Evolutionary conservation across 805 yeast genomes (phyloP), one percentile per base, ranked within the genome.

Genomic region (Phaffomyces thermotolerans): DNA sequence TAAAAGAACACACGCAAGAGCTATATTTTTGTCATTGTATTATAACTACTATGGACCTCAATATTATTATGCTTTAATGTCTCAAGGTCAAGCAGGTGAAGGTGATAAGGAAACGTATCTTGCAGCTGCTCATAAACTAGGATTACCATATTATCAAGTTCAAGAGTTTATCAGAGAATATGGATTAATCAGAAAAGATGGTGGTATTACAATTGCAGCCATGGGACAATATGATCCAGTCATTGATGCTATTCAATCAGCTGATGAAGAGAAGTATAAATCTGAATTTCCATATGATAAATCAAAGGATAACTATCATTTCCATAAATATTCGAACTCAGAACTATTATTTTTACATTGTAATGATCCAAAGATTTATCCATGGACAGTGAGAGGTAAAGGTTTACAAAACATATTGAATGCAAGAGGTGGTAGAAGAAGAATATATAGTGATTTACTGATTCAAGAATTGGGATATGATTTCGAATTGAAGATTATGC

Each of bases 91-190:
- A 34, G 76, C 75, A 4, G 93, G 93, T n/a, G 87, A 81, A 63
- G 93, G 91, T 40, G 91, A 84, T 57, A 84, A 84, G 55, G 91
- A 84, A 51, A 82, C 91, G 0, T 81, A 81, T 47, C 67, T 81
- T 42, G 85, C 88, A 0, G 85, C 88, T 1, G 82, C 87, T 2
- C 68, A 71, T 27, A 74, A 72, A 10, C 63, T 73, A 27, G 60
- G 63, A 2, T 61, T 73, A 41, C 64, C 70, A 1, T 78, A 67
- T 49, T 78, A 79, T 55, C 83, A 78, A 57, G 78, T 79, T 8
- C 66, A 72, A 39, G 73, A 69, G 49, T 65, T 65, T 47, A 66
- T 79, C 52, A 62, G 68, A 36, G 82, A 81, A 52, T 79, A 45
- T 80, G 84, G 41, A 64, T 18, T 33, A 12, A 30, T 73, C 46